Evolutionary conservation across 495 filamentous ascomycete species (phyloP).

Genomic region (Cercophora newfieldiana): DNA sequence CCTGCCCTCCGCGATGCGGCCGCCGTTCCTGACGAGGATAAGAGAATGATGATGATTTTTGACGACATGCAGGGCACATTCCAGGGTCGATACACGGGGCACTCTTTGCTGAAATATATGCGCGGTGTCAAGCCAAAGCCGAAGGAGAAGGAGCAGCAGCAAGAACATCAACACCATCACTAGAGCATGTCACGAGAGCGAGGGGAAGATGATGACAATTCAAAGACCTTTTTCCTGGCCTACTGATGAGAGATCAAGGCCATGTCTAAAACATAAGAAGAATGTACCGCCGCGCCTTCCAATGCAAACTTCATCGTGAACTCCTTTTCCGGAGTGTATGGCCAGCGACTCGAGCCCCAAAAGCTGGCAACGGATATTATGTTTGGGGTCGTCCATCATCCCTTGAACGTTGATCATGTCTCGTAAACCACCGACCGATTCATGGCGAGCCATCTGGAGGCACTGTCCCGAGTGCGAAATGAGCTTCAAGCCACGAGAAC

Average conservation of each 20-base stretch:
- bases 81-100: slow-evolving; percentile 17
- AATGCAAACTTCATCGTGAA: not conserved
- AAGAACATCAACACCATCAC: not conserved
- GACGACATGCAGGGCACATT: slow-evolving; percentile 20
- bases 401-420: not conserved
- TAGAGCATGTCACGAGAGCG: not conserved
- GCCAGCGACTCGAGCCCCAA: not conserved
- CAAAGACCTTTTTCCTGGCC: not conserved
- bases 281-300: not conserved
- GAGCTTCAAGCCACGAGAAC: not conserved
- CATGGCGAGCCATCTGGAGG: not conserved
- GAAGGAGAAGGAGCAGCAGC: not conserved
- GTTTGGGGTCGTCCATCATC: not conserved
- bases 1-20: not conserved
- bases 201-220: not conserved
- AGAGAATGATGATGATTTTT: slow-evolving; percentile 17
- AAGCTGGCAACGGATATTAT: not conserved
- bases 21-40: not conserved
- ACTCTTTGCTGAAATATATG: slow-evolving; percentile 2
- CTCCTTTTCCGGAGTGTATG: not conserved
- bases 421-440: not conserved
- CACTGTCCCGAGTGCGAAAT: not conserved
- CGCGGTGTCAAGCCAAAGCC: not conserved
- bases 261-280: not conserved
- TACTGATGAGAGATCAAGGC: not conserved